Conservation (phyloP, 345 rosid genomes). For the Citrus cavaleriei region DNA sequence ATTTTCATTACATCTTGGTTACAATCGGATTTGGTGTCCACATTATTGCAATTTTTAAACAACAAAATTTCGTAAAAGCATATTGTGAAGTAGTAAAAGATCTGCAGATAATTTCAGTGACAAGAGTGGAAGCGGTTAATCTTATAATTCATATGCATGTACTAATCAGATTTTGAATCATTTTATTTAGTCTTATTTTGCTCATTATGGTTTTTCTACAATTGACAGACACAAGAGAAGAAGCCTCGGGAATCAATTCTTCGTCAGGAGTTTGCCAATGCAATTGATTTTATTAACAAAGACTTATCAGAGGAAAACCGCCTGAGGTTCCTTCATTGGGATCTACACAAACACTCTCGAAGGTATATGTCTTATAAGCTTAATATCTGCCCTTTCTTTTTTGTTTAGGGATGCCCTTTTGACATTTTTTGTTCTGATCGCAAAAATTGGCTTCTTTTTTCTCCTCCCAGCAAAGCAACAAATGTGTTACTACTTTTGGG, state of each 20-base stretch:
- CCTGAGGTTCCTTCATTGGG: slow-evolving; percentile 86
- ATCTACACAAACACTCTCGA: slow-evolving; percentile 77
- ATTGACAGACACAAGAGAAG: slow-evolving; percentile 58
- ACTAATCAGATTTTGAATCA: slow-evolving; percentile 1
- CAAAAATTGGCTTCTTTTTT: slow-evolving; percentile 9
- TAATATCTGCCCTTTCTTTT: not conserved
- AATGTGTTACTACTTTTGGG: slow-evolving; percentile 73
- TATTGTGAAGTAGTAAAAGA: slow-evolving; percentile 1
- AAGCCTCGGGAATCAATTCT: slow-evolving; percentile 94
- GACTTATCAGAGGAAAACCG: slow-evolving; percentile 74
- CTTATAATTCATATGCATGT: not conserved
- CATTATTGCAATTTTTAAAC: not conserved
- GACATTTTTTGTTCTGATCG: slow-evolving; percentile 1
- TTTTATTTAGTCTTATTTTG: slow-evolving; percentile 9
- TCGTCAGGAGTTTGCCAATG: slow-evolving; percentile 93
- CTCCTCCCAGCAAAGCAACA: slow-evolving; percentile 69
- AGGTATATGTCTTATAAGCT: slow-evolving; percentile 44
- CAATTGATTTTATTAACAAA: slow-evolving; percentile 86
- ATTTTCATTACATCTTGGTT: not conserved
- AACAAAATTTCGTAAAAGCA: slow-evolving; percentile 1
- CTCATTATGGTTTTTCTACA: slow-evolving; percentile 10
- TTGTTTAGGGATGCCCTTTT: not conserved
- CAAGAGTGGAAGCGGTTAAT: not conserved
- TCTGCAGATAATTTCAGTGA: not conserved
- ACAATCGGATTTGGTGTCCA: not conserved